Evolutionary conservation across 495 filamentous ascomycete genomes (phyloP), one percentile per base, ranked within the genome.

Genomic region (Neurospora sublineolata): DNA sequence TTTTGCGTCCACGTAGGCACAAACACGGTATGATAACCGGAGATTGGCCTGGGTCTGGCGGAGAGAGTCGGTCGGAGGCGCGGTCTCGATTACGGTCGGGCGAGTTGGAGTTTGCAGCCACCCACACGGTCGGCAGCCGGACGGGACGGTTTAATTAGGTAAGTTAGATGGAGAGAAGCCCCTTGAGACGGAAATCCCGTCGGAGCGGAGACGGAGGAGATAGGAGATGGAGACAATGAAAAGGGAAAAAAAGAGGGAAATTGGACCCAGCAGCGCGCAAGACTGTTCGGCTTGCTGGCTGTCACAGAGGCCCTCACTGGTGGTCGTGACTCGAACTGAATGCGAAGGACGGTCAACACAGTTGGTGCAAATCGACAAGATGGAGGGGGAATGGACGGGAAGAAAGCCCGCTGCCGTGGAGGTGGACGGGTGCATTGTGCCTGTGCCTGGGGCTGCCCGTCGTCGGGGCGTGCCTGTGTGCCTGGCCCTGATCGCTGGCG

Each of bases 241-340:
- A 69, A 69, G 42, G 60, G 44, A 23, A 60, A 70, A 33, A 68
- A 67, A 64, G 37, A 75, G 30, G 37, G 64, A 41, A 64, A 33
- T 74, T 44, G 70, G 71, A 77, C 72, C 75, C 75, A 77, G 73
- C 75, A 75, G 75, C 75, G 75, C 72, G 75, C 71, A 67, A 73
- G 73, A 68, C 73, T 70, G 69, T 64, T 27, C 52, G 71, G 72
- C 37, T 72, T 75, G 75, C 75, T 75, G 75, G 75, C 72, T 68
- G 37, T 70, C 52, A 64, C 52, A 64, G 52, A 64, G 52, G 52
- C 27, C 52, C 52, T 64, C 52, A 64, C 52, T 64, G 14, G 52
- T 64, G 52, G 52, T 64, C 52, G 52, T 64, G 30, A 64, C 52
- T 64, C 52, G 27, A 36, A 36, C 33, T 36, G 33, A 64, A 18